These are phyloP conservation scores for Zanthoxylum bungeanum DNA, from an alignment of 345 rosid genomes.

Conservation along the genomic window DNA sequence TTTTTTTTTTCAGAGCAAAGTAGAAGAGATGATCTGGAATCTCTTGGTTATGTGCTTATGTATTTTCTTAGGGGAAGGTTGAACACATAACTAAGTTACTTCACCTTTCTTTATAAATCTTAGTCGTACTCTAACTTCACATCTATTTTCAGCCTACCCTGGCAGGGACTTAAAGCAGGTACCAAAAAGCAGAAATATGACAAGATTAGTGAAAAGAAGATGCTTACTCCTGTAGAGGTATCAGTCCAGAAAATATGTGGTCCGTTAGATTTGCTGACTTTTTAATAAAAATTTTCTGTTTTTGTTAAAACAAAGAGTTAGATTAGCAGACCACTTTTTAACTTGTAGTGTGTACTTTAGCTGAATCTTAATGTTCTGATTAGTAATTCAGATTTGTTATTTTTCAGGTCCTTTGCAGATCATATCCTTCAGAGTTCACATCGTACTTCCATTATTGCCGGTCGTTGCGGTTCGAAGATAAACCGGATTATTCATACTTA, in stretches of 20 bases:
- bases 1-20: constrained; percentile 79
- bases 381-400: constrained; percentile 1
- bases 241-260: background rate
- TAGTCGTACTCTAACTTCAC: constrained; percentile 7
- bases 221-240: constrained; percentile 92
- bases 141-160: constrained; percentile 71
- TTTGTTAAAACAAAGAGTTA: background rate
- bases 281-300: background rate
- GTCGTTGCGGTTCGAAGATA: constrained; percentile 89
- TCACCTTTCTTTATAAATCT: background rate
- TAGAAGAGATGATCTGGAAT: constrained; percentile 98
- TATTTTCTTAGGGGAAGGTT: constrained; percentile 97
- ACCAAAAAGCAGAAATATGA: constrained; percentile 98
- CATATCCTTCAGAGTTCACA: constrained; percentile 82
- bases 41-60: constrained; percentile 98
- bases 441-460: constrained; percentile 97
- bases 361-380: background rate
- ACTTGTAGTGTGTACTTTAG: background rate
- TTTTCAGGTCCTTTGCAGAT: constrained; percentile 80
- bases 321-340: background rate
- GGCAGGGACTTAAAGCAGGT: constrained; percentile 97
- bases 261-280: background rate
- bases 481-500: constrained; percentile 95
- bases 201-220: constrained; percentile 94
- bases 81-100: constrained; percentile 9